These are phyloP conservation scores for Melaleuca quinquenervia DNA, from an alignment of 345 rosid species.

Conservation along the genomic window DNA sequence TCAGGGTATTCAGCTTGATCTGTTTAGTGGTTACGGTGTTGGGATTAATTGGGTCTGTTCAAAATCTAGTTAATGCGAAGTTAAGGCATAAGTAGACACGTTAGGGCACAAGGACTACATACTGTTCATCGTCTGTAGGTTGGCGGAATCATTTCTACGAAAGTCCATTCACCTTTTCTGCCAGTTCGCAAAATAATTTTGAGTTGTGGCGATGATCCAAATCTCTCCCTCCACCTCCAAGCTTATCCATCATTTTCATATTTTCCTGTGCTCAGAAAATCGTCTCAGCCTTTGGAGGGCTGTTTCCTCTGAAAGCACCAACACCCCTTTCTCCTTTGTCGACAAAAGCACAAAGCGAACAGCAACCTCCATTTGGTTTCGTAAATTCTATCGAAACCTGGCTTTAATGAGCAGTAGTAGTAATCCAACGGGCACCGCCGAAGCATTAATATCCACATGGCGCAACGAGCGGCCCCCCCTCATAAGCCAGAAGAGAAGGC, in stretches of 20 bases:
- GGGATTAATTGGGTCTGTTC: conserved; percentile 32
- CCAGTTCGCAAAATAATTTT: background rate
- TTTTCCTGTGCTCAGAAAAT: background rate
- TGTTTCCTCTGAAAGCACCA: background rate
- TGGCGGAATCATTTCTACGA: background rate
- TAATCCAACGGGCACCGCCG: background rate
- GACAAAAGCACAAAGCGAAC: background rate
- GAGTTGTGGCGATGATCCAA: no score
- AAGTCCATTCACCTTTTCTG: background rate
- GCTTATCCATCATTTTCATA: background rate
- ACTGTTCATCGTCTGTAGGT: background rate
- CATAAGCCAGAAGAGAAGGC: background rate
- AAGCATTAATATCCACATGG: background rate
- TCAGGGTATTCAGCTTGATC: conserved; percentile 37
- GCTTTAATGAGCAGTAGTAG: background rate
- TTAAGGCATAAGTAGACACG: background rate
- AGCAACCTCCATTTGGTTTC: background rate
- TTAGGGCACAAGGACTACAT: background rate
- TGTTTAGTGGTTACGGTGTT: conserved; percentile 27
- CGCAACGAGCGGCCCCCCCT: background rate
- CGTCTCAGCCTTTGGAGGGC: background rate
- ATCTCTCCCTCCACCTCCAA: no score
- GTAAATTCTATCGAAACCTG: background rate
- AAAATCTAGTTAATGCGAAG: conserved; percentile 32
- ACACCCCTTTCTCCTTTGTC: background rate